Evolutionary conservation across 306 rosid species (phyloP), one percentile per base, ranked within the genome.

Genomic region (Calophaca sinica): DNA sequence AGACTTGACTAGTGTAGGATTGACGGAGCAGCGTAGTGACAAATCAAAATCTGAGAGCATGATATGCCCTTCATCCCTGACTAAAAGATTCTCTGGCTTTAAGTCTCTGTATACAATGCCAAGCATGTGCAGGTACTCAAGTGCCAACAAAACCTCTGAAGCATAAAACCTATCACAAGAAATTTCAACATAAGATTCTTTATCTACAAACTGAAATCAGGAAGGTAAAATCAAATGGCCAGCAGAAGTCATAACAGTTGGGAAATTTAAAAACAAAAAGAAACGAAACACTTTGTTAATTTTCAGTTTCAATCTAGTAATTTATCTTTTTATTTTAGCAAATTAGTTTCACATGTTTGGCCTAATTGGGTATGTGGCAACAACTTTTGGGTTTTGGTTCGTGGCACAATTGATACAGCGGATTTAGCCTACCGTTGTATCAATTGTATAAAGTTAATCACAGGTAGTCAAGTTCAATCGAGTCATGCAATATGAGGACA

Each of bases 41-140:
- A 93, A 79, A 68, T 93, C 98, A 3, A 93, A 93, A 84, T 93
- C 98, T 1, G 98, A 93, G 81, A 93, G 98, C 98, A 93, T 93
- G 84, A 93, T 93, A 67, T 93, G 98, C 9, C 98, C 98, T 73
- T 86, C 96, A 12, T 90, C 96, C 82, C 96, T 84, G 8, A 90
- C 96, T 68, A 93, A 66, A 6, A 93, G 96, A 73, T 93, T 93
- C 73, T 93, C 98, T 7, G 96, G 98, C 84, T 93, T 93, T 64
- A 93, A 80, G 82, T 93, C 98, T 84, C 98, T 82, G 79, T 93
- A 93, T 72, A 93, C 98, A 63, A 90, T 90, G 64, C 98, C 98
- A 52, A 93, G 93, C 98, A 93, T 90, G 85, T 93, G 98, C 84
- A 93, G 93, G 79, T 93, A 93, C 87, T 93, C 98, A 0, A 93